Evolutionary conservation across 2,329 filamentous ascomycete genomes (phyloP).

Genomic region (Fusarium anthophilum): DNA sequence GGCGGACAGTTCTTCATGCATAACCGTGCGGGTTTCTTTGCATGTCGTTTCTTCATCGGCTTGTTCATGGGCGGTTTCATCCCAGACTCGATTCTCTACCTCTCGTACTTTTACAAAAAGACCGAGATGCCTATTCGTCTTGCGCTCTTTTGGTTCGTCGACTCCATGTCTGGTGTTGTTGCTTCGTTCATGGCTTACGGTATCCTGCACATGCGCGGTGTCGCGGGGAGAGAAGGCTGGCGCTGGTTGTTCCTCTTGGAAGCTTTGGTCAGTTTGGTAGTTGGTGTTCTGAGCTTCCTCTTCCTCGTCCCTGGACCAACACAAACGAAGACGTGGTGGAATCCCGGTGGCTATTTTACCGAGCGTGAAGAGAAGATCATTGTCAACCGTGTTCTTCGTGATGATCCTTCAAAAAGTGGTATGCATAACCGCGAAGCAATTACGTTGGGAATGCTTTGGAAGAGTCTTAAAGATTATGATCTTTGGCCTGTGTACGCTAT

Average conservation of each 20-base stretch:
- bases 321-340: background rate
- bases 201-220: conserved; percentile 63
- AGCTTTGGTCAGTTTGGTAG: background rate
- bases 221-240: conserved; percentile 64
- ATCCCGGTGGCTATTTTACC: background rate
- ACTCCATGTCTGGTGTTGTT: background rate
- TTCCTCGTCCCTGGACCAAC: background rate
- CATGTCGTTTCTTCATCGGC: background rate
- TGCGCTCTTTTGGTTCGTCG: background rate
- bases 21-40: background rate
- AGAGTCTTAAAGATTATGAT: background rate
- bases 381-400: background rate
- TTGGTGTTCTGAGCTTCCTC: background rate
- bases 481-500: background rate
- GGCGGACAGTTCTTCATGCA: background rate
- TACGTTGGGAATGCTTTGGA: background rate
- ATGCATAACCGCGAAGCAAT: background rate
- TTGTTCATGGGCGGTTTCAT: background rate
- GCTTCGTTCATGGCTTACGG: conserved; percentile 42
- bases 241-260: conserved; percentile 62
- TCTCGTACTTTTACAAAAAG: background rate
- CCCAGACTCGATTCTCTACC: background rate
- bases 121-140: background rate
- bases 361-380: background rate
- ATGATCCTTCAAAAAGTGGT: background rate